A percentile compares a stretch with the other conserved stretches of the same genome.
Conservation (phyloP, 768 basidiomycete species). For the Postia placenta region DNA sequence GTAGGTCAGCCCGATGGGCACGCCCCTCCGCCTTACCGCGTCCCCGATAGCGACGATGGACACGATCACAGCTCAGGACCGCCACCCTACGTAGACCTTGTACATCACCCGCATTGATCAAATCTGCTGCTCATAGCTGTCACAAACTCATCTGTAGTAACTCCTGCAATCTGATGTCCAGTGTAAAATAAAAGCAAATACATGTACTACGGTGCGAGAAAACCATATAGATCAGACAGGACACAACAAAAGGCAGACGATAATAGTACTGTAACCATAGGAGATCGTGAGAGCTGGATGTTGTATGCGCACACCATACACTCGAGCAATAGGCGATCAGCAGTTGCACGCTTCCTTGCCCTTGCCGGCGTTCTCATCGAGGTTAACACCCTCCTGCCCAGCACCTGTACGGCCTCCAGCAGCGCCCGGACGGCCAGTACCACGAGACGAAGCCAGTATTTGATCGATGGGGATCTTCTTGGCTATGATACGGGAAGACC, state of each 20-base stretch:
- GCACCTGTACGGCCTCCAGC: constrained; percentile 46
- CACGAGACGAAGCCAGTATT: constrained; percentile 79
- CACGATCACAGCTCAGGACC: constrained; percentile 27
- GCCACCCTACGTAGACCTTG: constrained; percentile 32
- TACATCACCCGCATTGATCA: constrained; percentile 8
- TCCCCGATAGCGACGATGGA: constrained; percentile 34
- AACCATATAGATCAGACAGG: constrained; percentile 20
- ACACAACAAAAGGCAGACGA: constrained; percentile 8
- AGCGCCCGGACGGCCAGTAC: constrained; percentile 54
- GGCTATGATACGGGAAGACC: constrained; percentile 33
- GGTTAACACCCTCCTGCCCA: constrained; percentile 58
- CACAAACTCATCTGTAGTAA: neutral
- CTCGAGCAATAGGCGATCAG: constrained; percentile 35
- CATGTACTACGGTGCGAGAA: constrained; percentile 15
- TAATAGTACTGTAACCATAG: constrained; percentile 17
- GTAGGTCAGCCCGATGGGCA: constrained; percentile 34
- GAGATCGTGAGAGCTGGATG: neutral
- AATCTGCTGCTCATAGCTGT: neutral
- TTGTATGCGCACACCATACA: neutral
- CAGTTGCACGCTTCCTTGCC: constrained; percentile 79
- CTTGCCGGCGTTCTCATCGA: constrained; percentile 62
- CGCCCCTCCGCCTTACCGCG: constrained; percentile 78
- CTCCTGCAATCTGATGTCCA: constrained; percentile 1
- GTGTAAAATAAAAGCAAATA: constrained; percentile 12
- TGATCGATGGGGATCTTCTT: constrained; percentile 92